Percentiles rank a stretch among this genome's conserved stretches.
phyloP scores from a whole-genome alignment of 768 basidiomycete species.

The Rhodocollybia butyracea region DNA sequence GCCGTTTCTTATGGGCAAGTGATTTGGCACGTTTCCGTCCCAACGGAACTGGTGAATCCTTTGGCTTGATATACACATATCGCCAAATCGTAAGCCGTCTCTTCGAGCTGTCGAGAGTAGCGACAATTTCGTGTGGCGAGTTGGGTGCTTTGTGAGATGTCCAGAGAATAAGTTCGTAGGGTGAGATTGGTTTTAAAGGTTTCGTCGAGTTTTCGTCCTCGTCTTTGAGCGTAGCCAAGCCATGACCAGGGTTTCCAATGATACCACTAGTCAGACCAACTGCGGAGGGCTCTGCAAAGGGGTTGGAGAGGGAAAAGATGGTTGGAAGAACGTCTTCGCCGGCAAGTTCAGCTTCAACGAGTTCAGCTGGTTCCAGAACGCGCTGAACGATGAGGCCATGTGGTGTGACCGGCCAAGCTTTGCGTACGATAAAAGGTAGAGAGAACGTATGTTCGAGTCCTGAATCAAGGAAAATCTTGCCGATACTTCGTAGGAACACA shows the following conservation, averaged over 20 bases:
- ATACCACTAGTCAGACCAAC: slow-evolving; percentile 69
- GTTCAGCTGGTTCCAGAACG: slow-evolving; percentile 62
- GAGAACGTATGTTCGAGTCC: slow-evolving; percentile 76
- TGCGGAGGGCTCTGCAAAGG: slow-evolving; percentile 70
- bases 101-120: slow-evolving; percentile 57
- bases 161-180: slow-evolving; percentile 66
- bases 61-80: slow-evolving; percentile 63
- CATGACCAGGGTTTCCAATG: slow-evolving; percentile 28
- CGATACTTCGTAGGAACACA: slow-evolving; percentile 74
- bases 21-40: slow-evolving; percentile 21
- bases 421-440: slow-evolving; percentile 75
- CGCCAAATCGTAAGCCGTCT: slow-evolving; percentile 65
- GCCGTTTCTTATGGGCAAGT: slow-evolving; percentile 33
- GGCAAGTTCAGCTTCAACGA: slow-evolving; percentile 60
- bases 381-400: slow-evolving; percentile 81
- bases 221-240: slow-evolving; percentile 43
- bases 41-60: slow-evolving; percentile 45
- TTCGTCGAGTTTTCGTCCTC: slow-evolving; percentile 50
- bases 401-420: slow-evolving; percentile 75
- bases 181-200: slow-evolving; percentile 52
- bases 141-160: slow-evolving; percentile 42
- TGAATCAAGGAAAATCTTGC: slow-evolving; percentile 66
- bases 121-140: slow-evolving; percentile 43
- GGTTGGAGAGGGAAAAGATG: slow-evolving; percentile 74
- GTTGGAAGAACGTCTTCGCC: slow-evolving; percentile 75